phyloP scores from a whole-genome alignment of 2,329 filamentous ascomycete species.

The Tolypocladium guangdongense region DNA sequence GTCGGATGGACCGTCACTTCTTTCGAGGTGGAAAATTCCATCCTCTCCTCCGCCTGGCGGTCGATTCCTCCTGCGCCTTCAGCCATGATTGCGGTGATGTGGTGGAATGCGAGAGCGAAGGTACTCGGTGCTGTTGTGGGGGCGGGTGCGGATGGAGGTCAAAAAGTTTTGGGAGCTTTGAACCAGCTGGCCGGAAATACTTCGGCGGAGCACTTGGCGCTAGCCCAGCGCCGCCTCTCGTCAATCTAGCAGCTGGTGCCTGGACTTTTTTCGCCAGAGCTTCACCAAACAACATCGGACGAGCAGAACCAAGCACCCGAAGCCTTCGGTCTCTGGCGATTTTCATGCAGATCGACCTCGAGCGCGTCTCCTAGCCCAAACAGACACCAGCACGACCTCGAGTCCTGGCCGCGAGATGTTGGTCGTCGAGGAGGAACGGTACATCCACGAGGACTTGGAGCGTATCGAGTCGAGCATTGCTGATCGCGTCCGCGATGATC shows the following conservation, averaged over 20 bases:
- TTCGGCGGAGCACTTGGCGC: conserved; percentile 11
- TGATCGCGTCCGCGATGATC: conserved; percentile 80
- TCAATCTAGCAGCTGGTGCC: neutral
- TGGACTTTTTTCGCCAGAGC: neutral
- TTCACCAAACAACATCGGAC: neutral
- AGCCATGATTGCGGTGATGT: conserved; percentile 54
- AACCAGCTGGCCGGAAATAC: conserved; percentile 16
- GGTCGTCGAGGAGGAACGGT: conserved; percentile 86
- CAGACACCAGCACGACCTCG: neutral
- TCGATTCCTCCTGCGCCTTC: conserved; percentile 70
- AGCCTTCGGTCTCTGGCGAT: neutral
- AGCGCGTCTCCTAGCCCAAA: neutral
- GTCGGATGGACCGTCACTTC: conserved; percentile 93
- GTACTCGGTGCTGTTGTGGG: neutral
- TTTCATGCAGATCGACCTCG: neutral
- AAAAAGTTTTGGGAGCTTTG: conserved; percentile 18
- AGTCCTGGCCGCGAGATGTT: conserved; percentile 42
- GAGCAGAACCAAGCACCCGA: neutral
- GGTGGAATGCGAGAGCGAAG: neutral
- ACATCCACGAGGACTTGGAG: conserved; percentile 92
- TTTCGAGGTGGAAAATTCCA: conserved; percentile 97
- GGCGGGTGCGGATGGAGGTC: neutral
- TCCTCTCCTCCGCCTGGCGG: conserved; percentile 86
- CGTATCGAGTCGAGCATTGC: conserved; percentile 88
- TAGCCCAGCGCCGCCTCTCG: neutral